A percentile compares a stretch with the other conserved stretches of the same genome.
Conservation (phyloP, 495 filamentous ascomycete species). For the Amorphotheca resinae region DNA sequence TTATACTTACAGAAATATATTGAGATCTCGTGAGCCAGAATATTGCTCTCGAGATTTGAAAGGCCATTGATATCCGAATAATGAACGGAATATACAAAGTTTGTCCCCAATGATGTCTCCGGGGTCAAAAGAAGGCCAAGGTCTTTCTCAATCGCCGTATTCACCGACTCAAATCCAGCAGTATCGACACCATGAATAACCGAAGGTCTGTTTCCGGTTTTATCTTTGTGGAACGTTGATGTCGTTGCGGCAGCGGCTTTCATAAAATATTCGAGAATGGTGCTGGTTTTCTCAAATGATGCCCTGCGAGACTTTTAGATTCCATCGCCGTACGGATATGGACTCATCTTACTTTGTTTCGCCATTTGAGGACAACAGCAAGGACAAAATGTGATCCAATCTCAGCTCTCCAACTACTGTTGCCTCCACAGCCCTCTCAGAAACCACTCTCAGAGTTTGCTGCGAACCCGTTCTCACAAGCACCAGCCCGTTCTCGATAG, state of each 20-base stretch:
- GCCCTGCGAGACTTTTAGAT: constrained; percentile 5
- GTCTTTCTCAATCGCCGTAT: constrained; percentile 11
- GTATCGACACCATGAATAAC: constrained; percentile 9
- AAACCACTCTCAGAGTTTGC: not conserved
- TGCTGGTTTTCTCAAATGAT: constrained; percentile 6
- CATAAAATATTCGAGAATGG: constrained; percentile 9
- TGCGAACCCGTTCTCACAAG: constrained; percentile 6
- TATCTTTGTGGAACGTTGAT: constrained; percentile 9
- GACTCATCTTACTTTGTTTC: constrained; percentile 10
- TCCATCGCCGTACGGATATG: not conserved
- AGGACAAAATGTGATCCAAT: constrained; percentile 11
- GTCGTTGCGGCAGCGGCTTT: constrained; percentile 5
- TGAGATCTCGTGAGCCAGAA: constrained; percentile 16
- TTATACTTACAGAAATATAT: constrained; percentile 9
- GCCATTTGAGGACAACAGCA: not conserved
- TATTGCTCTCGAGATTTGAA: constrained; percentile 10
- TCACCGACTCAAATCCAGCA: constrained; percentile 11
- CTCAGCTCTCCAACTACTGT: constrained; percentile 7
- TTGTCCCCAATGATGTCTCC: not conserved
- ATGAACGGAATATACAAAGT: constrained; percentile 11
- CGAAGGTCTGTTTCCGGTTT: constrained; percentile 4
- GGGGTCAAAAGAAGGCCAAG: constrained; percentile 6
- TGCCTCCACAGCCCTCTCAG: constrained; percentile 1
- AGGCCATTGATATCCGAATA: constrained; percentile 14
- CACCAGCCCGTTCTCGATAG: constrained; percentile 7